Evolutionary conservation across 1,284 basidiomycete species (phyloP).

Genomic region (Cystobasidium sp.): DNA sequence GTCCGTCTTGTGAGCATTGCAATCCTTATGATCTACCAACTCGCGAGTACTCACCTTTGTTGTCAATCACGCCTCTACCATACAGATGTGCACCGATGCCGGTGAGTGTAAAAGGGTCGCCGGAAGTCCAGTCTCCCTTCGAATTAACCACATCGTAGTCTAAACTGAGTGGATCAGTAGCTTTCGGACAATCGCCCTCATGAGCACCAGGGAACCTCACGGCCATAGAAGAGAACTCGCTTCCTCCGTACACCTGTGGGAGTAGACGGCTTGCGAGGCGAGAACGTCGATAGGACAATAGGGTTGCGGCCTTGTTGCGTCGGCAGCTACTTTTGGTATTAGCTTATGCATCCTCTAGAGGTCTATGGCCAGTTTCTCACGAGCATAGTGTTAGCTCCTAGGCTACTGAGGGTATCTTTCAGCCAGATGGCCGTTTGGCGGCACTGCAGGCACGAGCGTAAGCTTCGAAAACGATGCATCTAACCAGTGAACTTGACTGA

Average conservation of each 20-base stretch:
- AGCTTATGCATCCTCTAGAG: background rate
- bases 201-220: slow-evolving; percentile 45
- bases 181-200: background rate
- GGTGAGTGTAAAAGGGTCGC: slow-evolving; percentile 79
- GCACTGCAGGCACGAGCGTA: slow-evolving; percentile 59
- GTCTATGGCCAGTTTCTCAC: slow-evolving; percentile 62
- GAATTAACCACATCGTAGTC: slow-evolving; percentile 92
- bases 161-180: slow-evolving; percentile 50
- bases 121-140: slow-evolving; percentile 71
- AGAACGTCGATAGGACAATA: slow-evolving; percentile 80
- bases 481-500: slow-evolving; percentile 45
- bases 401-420: slow-evolving; percentile 79
- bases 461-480: no score
- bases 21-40: no score
- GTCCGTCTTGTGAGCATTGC: no score
- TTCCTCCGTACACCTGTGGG: slow-evolving; percentile 61
- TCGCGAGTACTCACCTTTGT: no score
- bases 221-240: slow-evolving; percentile 86
- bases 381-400: slow-evolving; percentile 77
- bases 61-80: slow-evolving; percentile 74
- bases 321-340: slow-evolving; percentile 55
- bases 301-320: slow-evolving; percentile 65
- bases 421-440: slow-evolving; percentile 89
- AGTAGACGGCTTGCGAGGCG: slow-evolving; percentile 30
- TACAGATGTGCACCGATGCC: slow-evolving; percentile 92